Conservation (phyloP, 257 asterid genomes). For the Ocimum tenuiflorum region DNA sequence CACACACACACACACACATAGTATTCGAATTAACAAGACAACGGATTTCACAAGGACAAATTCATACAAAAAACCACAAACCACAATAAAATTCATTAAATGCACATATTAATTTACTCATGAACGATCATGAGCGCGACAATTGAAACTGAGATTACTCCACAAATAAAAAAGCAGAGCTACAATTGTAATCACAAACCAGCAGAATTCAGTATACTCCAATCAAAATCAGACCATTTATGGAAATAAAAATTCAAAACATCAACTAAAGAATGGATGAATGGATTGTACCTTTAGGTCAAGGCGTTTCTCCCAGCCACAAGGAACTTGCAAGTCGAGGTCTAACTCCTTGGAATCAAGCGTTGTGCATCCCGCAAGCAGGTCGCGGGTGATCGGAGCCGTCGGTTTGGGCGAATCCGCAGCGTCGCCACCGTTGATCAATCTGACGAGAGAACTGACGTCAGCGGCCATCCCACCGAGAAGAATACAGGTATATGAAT, state of each 20-base stretch:
- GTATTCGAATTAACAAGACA: background rate
- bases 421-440: constrained; percentile 49
- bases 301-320: constrained; percentile 90
- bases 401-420: constrained; percentile 41
- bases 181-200: no score
- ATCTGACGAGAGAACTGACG: constrained; percentile 60
- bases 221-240: no score
- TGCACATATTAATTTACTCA: constrained; percentile 4
- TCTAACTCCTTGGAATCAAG: constrained; percentile 74
- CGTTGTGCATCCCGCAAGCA: constrained; percentile 59
- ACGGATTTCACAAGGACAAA: background rate
- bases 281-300: constrained; percentile 54
- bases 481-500: background rate
- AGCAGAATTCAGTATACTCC: no score
- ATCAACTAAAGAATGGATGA: background rate
- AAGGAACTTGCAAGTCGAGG: constrained; percentile 89
- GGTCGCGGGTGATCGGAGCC: constrained; percentile 68
- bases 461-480: constrained; percentile 66
- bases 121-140: no score
- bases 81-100: constrained; percentile 12
- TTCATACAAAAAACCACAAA: background rate
- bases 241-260: background rate
- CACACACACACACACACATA: background rate
- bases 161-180: no score
- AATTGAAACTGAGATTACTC: no score